These are phyloP conservation scores for Pythium brachiatum DNA, from an alignment of 352 stramenopile genomes.

Conservation along the genomic window DNA sequence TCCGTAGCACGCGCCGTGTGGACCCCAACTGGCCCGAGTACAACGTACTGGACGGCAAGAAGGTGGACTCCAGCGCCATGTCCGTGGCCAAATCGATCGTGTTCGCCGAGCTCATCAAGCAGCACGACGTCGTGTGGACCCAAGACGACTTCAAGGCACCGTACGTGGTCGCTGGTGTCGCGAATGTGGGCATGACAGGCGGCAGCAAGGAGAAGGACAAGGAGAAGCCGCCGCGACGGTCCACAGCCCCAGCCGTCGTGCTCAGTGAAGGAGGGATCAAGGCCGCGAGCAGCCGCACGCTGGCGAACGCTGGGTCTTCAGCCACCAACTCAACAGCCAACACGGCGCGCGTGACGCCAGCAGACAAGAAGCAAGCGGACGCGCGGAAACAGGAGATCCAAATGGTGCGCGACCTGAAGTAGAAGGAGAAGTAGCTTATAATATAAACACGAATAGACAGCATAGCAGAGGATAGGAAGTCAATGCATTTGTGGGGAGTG, in stretches of 20 bases:
- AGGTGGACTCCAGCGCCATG: constrained; percentile 61
- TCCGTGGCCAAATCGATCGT: constrained; percentile 70
- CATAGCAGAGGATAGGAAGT: not conserved
- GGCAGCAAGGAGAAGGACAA: constrained; percentile 23
- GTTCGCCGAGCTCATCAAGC: constrained; percentile 50
- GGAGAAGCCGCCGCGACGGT: constrained; percentile 32
- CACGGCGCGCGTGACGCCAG: constrained; percentile 26
- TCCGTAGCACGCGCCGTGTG: constrained; percentile 60
- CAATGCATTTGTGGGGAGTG: not conserved
- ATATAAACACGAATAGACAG: not conserved
- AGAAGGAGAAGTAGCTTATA: not conserved
- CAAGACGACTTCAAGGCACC: constrained; percentile 23
- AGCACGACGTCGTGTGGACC: constrained; percentile 44
- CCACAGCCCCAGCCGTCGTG: constrained; percentile 24
- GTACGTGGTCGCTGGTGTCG: constrained; percentile 53
- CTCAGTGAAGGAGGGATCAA: constrained; percentile 2
- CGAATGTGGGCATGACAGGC: constrained; percentile 49
- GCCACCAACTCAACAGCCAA: constrained; percentile 11
- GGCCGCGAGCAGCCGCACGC: constrained; percentile 6
- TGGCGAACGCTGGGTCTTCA: constrained; percentile 8
- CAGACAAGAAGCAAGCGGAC: constrained; percentile 44
- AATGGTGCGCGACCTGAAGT: constrained; percentile 53
- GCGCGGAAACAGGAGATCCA: constrained; percentile 51
- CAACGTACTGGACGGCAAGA: constrained; percentile 50
- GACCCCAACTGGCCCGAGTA: constrained; percentile 68